These are phyloP conservation scores for Comarum palustre DNA, from an alignment of 306 rosid genomes.

Conservation along the genomic window DNA sequence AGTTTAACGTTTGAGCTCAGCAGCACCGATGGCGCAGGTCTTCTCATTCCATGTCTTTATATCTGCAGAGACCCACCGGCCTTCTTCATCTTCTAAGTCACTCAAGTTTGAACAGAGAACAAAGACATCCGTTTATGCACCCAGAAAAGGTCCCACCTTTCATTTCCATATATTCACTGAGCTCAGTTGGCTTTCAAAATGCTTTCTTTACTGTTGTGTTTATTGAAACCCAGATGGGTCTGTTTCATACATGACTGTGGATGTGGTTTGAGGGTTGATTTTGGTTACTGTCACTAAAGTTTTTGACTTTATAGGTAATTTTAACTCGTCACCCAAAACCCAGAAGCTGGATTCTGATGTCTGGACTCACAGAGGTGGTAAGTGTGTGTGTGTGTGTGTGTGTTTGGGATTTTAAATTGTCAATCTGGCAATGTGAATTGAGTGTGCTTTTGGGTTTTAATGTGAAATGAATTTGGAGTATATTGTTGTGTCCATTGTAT, in stretches of 20 bases:
- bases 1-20: neutral
- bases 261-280: neutral
- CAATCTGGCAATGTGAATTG: neutral
- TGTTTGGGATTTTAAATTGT: neutral
- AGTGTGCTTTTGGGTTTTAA: neutral
- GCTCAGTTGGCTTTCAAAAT: neutral
- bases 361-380: slow-evolving; percentile 86
- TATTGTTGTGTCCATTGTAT: slow-evolving; percentile 4
- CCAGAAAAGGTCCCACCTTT: slow-evolving; percentile 45
- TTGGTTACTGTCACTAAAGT: slow-evolving; percentile 16
- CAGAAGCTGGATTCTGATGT: slow-evolving; percentile 65
- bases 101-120: slow-evolving; percentile 34
- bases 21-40: slow-evolving; percentile 46
- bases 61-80: slow-evolving; percentile 23
- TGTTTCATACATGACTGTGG: neutral
- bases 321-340: slow-evolving; percentile 39
- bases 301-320: slow-evolving; percentile 38
- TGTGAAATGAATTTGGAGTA: neutral
- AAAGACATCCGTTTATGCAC: slow-evolving; percentile 29
- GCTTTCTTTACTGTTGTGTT: neutral
- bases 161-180: neutral
- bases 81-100: slow-evolving; percentile 29
- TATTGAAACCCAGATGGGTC: neutral
- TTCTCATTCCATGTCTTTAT: slow-evolving; percentile 26
- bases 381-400: slow-evolving; percentile 6